Evolutionary conservation across 441 rosid genomes (phyloP), one percentile per base, ranked within the genome.

Genomic region (Theobroma grandiflorum): DNA sequence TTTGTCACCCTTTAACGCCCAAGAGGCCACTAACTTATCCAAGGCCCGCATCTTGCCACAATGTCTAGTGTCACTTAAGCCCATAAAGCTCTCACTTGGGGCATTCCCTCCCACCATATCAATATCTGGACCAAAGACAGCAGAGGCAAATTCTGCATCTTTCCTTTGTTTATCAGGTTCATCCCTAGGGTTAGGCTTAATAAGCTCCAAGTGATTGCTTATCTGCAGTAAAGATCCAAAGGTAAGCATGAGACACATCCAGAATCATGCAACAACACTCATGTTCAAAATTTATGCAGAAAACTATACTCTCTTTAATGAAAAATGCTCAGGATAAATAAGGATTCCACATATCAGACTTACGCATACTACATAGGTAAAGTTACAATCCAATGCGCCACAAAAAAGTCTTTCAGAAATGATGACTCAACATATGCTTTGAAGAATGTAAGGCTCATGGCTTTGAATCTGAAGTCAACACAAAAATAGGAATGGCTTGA

Each of bases 41-140:
- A 96, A 82, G 35, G 91, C 96, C 52, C 90, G 88, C 99, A 95
- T 96, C 89, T 96, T 96, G 43, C 99, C 99, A 84, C 99, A 96
- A 82, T 95, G 89, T 82, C 82, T 91, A 76, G 90, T 92, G 81
- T 94, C 93, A 72, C 97, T 96, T 62, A 96, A 87, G 74, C 88
- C 94, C 93, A 96, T 88, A 85, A 96, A 96, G 86, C 86, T 92
- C 85, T 95, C 93, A 47, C 85, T 91, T 78, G 88, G 93, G 71
- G 88, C 87, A 75, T 81, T 77, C 72, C 98, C 99, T 65, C 98
- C 99, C 67, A 92, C 93, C 87, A 91, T 80, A 83, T 91, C 94
- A 78, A 88, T 82, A 84, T 96, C 98, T 35, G 87, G 72, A 63
- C 97, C 98, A 85, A 96, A 95, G 79, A 96, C 94, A 49, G 96